Evolutionary conservation across 495 filamentous ascomycete genomes (phyloP), one percentile per base, ranked within the genome.

Genomic region (Penicillium cosmopolitanum): DNA sequence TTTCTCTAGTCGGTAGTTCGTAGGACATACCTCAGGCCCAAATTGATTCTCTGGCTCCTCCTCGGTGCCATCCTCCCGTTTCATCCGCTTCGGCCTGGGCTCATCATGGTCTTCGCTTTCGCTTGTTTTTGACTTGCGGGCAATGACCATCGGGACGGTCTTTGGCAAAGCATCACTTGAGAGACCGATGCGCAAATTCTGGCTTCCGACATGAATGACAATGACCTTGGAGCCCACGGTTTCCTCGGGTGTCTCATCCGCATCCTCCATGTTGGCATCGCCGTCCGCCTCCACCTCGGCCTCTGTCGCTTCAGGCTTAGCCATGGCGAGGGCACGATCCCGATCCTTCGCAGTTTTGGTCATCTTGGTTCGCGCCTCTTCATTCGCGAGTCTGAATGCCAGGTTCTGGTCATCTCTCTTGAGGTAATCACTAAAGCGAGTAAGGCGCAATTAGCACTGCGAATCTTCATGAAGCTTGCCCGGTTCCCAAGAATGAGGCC

Each of bases 331-430:
- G 25, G 90, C 91, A 56, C 93, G 85, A 64, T 97, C 93, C 53
- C 85, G 84, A 64, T 97, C 92, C 67, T 92, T 92, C 2, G 93
- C 93, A 46, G 81, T 89, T 68, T 89, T 89, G 15, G 91, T 85
- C 77, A 96, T 89, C 34, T 84, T 81, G 46, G 92, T 90, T 46
- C 90, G 79, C 46, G 83, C 85, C 56, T 92, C 91, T 68, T 97
- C 93, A 70, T 85, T 87, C 64, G 95, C 92, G 6, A 96, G 79
- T 55, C 95, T 86, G 65, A 92, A 85, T 1, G 93, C 91, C 46
- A 98, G 85, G 56, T 93, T 89, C 77, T 98, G 95, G 63, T 98
- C 95, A 74, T 98, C 95, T 65, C 96, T 86, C 80, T 98, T 98
- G 67, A 98, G 89, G 66, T 96, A 98, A 66, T 98, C 95, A 36